phyloP scores from a whole-genome alignment of 441 rosid species.

The Capsella rubella region DNA sequence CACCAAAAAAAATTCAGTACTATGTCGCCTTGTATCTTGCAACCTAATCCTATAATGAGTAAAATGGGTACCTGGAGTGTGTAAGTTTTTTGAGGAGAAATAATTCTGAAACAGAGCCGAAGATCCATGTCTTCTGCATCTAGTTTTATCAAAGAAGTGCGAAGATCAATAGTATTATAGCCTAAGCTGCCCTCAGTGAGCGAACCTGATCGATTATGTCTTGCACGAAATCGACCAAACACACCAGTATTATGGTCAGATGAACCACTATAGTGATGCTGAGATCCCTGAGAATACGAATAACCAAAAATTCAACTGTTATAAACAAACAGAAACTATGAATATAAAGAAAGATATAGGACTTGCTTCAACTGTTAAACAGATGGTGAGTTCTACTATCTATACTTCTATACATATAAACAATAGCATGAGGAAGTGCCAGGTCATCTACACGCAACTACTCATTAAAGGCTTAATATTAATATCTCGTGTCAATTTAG shows the following conservation, averaged over 20 bases:
- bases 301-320: not conserved
- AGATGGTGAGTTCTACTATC: not conserved
- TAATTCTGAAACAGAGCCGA: constrained; percentile 89
- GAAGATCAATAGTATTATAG: constrained; percentile 67
- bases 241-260: constrained; percentile 68
- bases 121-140: constrained; percentile 84
- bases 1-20: not conserved
- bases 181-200: constrained; percentile 63
- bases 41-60: constrained; percentile 15
- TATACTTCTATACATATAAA: not conserved
- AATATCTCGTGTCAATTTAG: not conserved
- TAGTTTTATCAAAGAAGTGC: constrained; percentile 70
- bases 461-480: not conserved
- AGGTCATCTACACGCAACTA: not conserved
- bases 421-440: constrained; percentile 7
- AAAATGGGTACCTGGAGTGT: constrained; percentile 76
- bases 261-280: constrained; percentile 64
- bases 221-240: constrained; percentile 79
- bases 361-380: constrained; percentile 5
- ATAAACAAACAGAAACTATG: constrained; percentile 29
- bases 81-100: constrained; percentile 78
- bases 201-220: constrained; percentile 65
- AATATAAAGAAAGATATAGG: not conserved
- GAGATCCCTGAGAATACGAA: constrained; percentile 59
- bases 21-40: not conserved